Conservation (phyloP, 257 asterid species). For the Craterostigma plantagineum region DNA sequence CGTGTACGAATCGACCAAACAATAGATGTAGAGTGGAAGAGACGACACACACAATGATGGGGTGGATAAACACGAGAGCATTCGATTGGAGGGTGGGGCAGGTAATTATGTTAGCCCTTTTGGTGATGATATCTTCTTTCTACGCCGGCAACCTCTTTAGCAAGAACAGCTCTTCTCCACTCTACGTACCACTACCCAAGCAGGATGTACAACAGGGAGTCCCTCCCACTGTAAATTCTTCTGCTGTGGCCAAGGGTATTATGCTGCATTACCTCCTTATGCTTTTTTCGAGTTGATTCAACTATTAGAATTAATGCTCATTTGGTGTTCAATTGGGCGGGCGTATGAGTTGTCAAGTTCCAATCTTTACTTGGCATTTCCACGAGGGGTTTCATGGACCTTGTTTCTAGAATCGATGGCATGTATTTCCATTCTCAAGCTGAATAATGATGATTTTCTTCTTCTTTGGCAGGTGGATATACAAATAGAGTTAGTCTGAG, state of each 20-base stretch:
- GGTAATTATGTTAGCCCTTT: slow-evolving; percentile 30
- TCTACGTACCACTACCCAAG: slow-evolving; percentile 14
- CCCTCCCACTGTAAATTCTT: slow-evolving; percentile 12
- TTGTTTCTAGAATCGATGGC: too few species aligned
- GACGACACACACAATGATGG: slow-evolving; percentile 9
- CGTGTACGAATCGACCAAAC: too few species aligned
- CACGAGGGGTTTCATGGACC: too few species aligned
- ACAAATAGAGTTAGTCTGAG: slow-evolving; percentile 47
- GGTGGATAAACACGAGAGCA: slow-evolving; percentile 32
- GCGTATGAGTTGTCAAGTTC: too few species aligned
- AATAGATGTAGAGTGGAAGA: too few species aligned
- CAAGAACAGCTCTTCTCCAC: slow-evolving; percentile 16
- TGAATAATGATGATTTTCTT: neutral
- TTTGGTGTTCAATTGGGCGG: too few species aligned
- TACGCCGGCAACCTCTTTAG: slow-evolving; percentile 69
- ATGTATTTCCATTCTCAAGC: too few species aligned
- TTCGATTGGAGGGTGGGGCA: slow-evolving; percentile 72
- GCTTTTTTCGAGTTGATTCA: neutral
- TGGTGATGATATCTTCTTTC: slow-evolving; percentile 66
- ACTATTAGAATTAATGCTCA: too few species aligned
- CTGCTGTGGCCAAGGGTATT: slow-evolving; percentile 13
- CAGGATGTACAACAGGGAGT: slow-evolving; percentile 14
- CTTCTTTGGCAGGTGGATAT: slow-evolving; percentile 32
- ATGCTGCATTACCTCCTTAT: neutral
- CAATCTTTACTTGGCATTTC: too few species aligned